Percentiles rank a stretch among this genome's conserved stretches.
Evolutionary conservation across 1,139 yeast genomes (phyloP).

Genomic region (Entelexis sorbosivorans): DNA sequence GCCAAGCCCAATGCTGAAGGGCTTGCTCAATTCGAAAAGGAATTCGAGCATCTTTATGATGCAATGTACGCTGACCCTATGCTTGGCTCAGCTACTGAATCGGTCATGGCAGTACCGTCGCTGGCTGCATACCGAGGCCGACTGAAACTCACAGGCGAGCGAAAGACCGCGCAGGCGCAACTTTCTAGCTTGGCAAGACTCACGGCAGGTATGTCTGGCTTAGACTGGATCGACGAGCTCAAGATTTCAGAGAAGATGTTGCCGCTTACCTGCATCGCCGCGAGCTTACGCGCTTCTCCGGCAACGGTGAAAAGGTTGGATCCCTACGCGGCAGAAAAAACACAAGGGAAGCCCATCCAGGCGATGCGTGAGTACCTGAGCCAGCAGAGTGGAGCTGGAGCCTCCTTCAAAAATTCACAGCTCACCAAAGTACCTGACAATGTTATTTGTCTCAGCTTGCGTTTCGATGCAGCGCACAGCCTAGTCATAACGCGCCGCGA

Average conservation of each 20-base stretch:
- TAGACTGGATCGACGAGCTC: conserved; percentile 1
- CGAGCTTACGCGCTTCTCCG: background rate
- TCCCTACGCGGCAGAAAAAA: background rate
- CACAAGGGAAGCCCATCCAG: background rate
- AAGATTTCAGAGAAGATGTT: background rate
- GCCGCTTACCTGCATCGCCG: background rate
- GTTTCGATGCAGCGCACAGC: conserved; percentile 1
- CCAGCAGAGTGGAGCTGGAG: background rate
- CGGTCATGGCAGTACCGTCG: background rate
- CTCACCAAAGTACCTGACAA: background rate
- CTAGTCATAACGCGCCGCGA: conserved; percentile 8
- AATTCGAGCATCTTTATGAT: background rate
- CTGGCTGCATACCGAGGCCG: background rate
- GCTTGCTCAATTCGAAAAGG: background rate
- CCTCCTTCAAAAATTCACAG: background rate
- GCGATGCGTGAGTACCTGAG: background rate
- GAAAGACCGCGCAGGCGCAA: background rate
- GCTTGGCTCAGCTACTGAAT: background rate
- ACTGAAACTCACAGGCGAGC: background rate
- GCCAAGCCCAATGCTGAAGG: background rate
- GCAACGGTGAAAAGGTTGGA: background rate
- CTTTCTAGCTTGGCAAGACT: background rate
- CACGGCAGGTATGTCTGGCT: background rate
- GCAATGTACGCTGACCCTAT: background rate
- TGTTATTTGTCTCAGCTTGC: conserved; percentile 6